Percentiles rank a stretch among this genome's conserved stretches.
phyloP scores from a whole-genome alignment of 306 rosid genomes.

The Inga laurina region DNA sequence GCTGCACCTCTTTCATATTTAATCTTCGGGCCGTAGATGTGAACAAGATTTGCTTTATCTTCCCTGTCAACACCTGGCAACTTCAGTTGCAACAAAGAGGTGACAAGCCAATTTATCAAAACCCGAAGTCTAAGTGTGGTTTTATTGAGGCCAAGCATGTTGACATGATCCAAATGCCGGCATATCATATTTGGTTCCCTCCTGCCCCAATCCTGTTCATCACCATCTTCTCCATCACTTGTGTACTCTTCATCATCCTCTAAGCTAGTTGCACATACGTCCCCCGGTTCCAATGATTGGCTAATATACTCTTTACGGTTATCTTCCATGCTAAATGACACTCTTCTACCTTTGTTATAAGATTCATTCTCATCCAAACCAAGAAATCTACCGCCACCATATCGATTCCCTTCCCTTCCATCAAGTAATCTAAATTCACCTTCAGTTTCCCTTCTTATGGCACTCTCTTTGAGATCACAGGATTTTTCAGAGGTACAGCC shows the following conservation, averaged over 20 bases:
- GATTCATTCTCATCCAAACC: conserved; percentile 77
- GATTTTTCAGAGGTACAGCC: conserved; percentile 57
- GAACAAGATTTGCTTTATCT: conserved; percentile 58
- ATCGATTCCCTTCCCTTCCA: conserved; percentile 74
- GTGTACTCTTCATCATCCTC: conserved; percentile 67
- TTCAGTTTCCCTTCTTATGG: conserved; percentile 96
- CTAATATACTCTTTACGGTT: conserved; percentile 50
- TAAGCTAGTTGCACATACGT: conserved; percentile 59
- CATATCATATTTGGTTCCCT: conserved; percentile 79
- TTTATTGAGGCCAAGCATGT: conserved; percentile 89
- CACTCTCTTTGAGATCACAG: conserved; percentile 74
- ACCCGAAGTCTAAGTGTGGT: conserved; percentile 83
- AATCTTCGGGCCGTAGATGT: conserved; percentile 91
- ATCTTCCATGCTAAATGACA: conserved; percentile 84
- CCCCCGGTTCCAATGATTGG: conserved; percentile 60
- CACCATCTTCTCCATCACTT: conserved; percentile 81
- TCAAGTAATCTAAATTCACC: conserved; percentile 91
- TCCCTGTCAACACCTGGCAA: conserved; percentile 55
- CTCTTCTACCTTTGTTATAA: conserved; percentile 68
- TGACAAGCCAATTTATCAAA: conserved; percentile 93
- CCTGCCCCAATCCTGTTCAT: conserved; percentile 55
- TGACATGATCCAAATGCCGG: conserved; percentile 76
- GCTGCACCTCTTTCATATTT: conserved; percentile 97
- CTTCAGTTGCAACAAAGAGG: conserved; percentile 80
- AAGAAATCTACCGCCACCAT: conserved; percentile 68